Base-by-base conservation (phyloP, 345 rosid genomes). In the Cochlearia excelsa region DNA sequence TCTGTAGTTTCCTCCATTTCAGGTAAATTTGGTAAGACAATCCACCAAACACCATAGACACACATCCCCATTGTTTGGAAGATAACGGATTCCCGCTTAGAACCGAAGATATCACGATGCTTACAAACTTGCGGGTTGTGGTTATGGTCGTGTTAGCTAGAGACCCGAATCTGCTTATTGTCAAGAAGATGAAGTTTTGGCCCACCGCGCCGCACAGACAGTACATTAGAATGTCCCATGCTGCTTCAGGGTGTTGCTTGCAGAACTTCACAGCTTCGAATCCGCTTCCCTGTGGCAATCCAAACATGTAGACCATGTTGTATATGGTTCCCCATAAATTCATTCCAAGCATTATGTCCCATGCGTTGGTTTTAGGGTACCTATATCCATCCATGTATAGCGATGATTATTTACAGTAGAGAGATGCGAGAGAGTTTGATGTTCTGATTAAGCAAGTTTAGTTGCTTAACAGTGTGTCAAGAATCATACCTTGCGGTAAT, bases 261-360 rank as follows among this genome's bases (percentile, higher is more conserved):
- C 97, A 89, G 78, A 93, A 93, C 72, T 74, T 82, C 43, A 84
- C 51, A 7, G 97, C 95, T 76, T 79, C 83, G 5, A 70, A 93
- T 33, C 99, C 99, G 29, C 81, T 85, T 11, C 84, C 95, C 8
- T 77, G 66, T 4, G 95, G 90, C 82, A 80, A 81, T 30, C 91
- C 87, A 63, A 93, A 89, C 99, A 93, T 93, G 85, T 83, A 93
- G 52, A 89, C 51, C 68, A 85, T 65, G 78, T 87, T 93, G 85
- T 93, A 89, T 52, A 89, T 78, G 68, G 97, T 89, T 7, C 97
- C 99, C 97, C 99, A 89, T 47, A 89, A 54, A 69, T 93, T 93
- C 97, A 93, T 93, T 60, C 97, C 99, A 75, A 93, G 61, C 99
- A 93, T 89, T 66, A 93, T 89, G 62, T 85, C 95, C 97, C 99